A percentile compares a stretch with the other conserved stretches of the same genome.
Conservation (phyloP, 805 yeast species). For the Hanseniaspora opuntiae region DNA sequence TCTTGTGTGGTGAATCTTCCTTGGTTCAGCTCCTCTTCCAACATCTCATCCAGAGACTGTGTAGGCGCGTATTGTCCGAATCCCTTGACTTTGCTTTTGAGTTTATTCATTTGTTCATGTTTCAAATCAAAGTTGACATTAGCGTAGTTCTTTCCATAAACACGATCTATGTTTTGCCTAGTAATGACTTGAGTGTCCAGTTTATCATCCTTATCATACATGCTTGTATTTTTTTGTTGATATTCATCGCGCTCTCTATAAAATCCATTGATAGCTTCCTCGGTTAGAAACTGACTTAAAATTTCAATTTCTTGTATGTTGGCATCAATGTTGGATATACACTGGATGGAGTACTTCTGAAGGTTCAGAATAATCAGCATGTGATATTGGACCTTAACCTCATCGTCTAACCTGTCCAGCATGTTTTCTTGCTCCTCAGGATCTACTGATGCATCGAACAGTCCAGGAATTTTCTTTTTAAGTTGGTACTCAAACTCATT, state of each 20-base stretch:
- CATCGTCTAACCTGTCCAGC: constrained; percentile 39
- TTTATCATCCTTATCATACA: constrained; percentile 23
- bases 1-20: constrained; percentile 62
- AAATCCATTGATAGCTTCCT: constrained; percentile 17
- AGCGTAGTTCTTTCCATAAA: constrained; percentile 38
- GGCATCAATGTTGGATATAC: constrained; percentile 36
- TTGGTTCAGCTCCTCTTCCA: constrained; percentile 71
- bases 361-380: constrained; percentile 15
- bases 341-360: constrained; percentile 8
- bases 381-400: constrained; percentile 41
- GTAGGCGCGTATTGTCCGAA: constrained; percentile 90
- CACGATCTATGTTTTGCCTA: not conserved
- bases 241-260: constrained; percentile 14
- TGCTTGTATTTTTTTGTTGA: constrained; percentile 2
- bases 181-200: constrained; percentile 36
- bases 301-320: constrained; percentile 54
- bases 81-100: constrained; percentile 60
- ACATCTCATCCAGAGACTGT: constrained; percentile 82
- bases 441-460: constrained; percentile 18
- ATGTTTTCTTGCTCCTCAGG: constrained; percentile 20
- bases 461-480: constrained; percentile 17
- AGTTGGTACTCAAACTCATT: constrained; percentile 33
- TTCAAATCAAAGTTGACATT: constrained; percentile 10
- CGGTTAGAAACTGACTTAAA: constrained; percentile 34
- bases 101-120: constrained; percentile 27